Evolutionary conservation across 129 eudicot genomes (phyloP), one percentile per base, ranked within the genome.

Genomic region (Rutidosis leptorrhynchoides): DNA sequence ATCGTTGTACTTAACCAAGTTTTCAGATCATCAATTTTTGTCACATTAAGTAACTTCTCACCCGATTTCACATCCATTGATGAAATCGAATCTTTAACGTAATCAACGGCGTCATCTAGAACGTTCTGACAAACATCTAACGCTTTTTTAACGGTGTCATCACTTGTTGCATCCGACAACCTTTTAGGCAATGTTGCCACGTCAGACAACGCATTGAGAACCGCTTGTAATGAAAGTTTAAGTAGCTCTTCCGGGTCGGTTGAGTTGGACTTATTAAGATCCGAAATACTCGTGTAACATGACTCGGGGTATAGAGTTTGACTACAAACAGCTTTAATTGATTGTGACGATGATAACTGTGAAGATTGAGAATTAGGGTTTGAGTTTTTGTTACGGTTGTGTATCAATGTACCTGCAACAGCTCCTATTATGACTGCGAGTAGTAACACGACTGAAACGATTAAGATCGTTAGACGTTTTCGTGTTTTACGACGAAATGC

Each of bases 1-100:
- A 87, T 30, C 0, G 85, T 60, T 0, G 94, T 62, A 64, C 96
- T 91, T 10, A 91, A 73, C 96, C 94, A 85, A 11, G 97, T 91
- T 29, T 67, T 74, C 16, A 91, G 37, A 42, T 87, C 85, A 45
- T 79, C 74, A 26, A 84, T 69, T 32, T 71, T 80, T 15, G 59
- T 2, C 0, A 2, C 16, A 1, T 61, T 62, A n/a, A 73, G 67
- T 6, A 75, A 1, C 2, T 71, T 75, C 14, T 78, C 70, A 1
- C 80, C 72, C 1, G 71, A 37, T 8, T 74, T 68, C 0, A 37
- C 82, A 2, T 72, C 71, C 71, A 77, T 66, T 3, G 81, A 20
- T 7, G 86, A 63, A 2, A 85, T 64, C 0, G 94, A 77, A 7
- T 91, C 97, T 23, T 62, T 77, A 8, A 85, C 62, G 2, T 70